phyloP scores from a whole-genome alignment of 2,329 filamentous ascomycete species.

The Pezicula carpinea region DNA sequence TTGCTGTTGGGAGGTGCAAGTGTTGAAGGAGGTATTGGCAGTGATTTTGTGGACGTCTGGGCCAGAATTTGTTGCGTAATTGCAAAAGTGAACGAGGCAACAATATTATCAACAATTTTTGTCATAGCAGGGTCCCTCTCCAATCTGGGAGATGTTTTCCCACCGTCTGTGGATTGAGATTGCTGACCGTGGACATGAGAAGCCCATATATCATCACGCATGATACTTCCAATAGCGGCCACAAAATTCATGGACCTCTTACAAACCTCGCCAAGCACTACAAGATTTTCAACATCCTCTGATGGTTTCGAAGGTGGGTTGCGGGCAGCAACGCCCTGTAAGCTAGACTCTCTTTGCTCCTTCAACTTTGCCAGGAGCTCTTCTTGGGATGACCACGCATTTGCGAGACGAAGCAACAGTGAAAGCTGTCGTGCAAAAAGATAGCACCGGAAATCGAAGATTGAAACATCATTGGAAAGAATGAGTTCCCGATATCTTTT shows the following conservation, averaged over 20 bases:
- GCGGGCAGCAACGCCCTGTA: constrained; percentile 52
- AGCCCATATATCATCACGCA: constrained; percentile 72
- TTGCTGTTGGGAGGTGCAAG: constrained; percentile 32
- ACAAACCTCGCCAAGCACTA: constrained; percentile 81
- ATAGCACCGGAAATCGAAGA: constrained; percentile 94
- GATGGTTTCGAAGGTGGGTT: constrained; percentile 40
- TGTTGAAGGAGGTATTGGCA: constrained; percentile 60
- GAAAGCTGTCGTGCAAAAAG: constrained; percentile 87
- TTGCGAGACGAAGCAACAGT: constrained; percentile 77
- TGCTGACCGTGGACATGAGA: constrained; percentile 37
- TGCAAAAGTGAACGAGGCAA: constrained; percentile 74
- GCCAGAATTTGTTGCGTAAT: constrained; percentile 71
- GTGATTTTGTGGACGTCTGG: constrained; percentile 65
- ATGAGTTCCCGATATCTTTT: constrained; percentile 92
- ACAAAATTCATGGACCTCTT: constrained; percentile 80
- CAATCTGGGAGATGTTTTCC: constrained; percentile 22
- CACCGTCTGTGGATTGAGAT: constrained; percentile 25
- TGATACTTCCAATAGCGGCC: constrained; percentile 69
- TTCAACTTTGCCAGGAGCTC: constrained; percentile 58
- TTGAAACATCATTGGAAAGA: constrained; percentile 86
- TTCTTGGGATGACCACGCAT: constrained; percentile 58
- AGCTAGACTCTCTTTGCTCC: constrained; percentile 55
- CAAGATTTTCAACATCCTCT: constrained; percentile 68
- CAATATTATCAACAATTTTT: constrained; percentile 65
- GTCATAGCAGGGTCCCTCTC: constrained; percentile 33